Evolutionary conservation across 2,329 filamentous ascomycete species (phyloP).

Genomic region (Tympanopsis confertula): DNA sequence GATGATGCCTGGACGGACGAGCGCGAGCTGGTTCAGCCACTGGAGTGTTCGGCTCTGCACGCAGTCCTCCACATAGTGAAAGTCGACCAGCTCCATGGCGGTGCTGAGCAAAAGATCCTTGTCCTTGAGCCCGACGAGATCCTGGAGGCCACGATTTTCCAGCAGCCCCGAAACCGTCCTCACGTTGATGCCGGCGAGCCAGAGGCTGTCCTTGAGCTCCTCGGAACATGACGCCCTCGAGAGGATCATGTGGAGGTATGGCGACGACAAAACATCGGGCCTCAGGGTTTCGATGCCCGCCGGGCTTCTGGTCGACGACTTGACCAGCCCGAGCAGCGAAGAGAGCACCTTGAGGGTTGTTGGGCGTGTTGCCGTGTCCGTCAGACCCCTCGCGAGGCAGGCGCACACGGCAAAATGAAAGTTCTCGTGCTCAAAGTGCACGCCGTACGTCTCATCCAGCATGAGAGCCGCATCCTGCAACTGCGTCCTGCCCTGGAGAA

Average conservation of each 20-base stretch:
- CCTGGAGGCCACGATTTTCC: conserved; percentile 26
- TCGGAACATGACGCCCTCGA: conserved; percentile 41
- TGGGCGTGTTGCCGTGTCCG: conserved; percentile 46
- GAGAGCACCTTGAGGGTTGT: conserved; percentile 48
- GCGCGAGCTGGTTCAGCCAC: conserved; percentile 48
- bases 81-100: conserved; percentile 54
- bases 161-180: conserved; percentile 25
- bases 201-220: conserved; percentile 52
- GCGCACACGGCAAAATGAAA: conserved; percentile 60
- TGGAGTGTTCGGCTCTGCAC: conserved; percentile 45
- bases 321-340: conserved; percentile 43
- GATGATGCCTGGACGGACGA: conserved; percentile 41
- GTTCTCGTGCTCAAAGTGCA: conserved; percentile 50
- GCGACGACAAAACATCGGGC: conserved; percentile 25
- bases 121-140: conserved; percentile 37
- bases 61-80: conserved; percentile 50
- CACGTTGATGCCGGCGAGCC: conserved; percentile 42
- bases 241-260: conserved; percentile 49
- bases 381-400: conserved; percentile 51
- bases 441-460: conserved; percentile 53
- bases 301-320: conserved; percentile 3
- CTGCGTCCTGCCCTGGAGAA: conserved; percentile 47
- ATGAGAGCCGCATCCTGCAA: conserved; percentile 50
- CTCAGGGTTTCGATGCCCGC: conserved; percentile 10
- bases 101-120: conserved; percentile 51